Base-by-base conservation (phyloP, 202 grass and related monocot species). In the Hordeum pubiflorum region DNA sequence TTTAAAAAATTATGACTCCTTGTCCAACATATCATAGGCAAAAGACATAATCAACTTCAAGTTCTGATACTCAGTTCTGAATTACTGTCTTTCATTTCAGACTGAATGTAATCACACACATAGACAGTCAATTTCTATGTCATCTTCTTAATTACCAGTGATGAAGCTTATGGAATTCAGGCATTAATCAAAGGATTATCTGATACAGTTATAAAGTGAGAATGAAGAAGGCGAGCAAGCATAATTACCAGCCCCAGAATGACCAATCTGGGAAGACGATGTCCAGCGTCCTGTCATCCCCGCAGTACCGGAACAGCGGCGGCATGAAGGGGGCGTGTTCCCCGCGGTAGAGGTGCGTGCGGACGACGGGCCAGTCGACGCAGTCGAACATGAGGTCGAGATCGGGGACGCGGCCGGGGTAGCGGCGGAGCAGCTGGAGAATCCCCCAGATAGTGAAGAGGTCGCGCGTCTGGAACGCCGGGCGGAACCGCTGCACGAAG, bases 331-430 rank as follows among this genome's bases (percentile, higher is more conserved):
- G 84, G 54, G 86, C 84, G 55, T 92, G 86, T 69, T 86, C 88
- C 67, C 83, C 83, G 1, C 80, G 71, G 67, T 90, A 90, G 20
- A 79, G 56, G 4, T 79, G 86, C 79, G 6, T 4, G 86, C n/a
- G n/a, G 63, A 94, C 80, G 3, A 93, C 83, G 13, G 92, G 92
- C 78, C 63, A 88, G 44, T 99, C 96, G 4, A 93, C 87, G 69
- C 92, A 96, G 81, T 99, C 88, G 65, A 99, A 99, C 92, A 99
- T 99, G 87, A 99, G 87, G 54, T 99, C 92, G 36, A 99, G 92
- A 74, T 99, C 96, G 36, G 96, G 96, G 48, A 99, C 69, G 32
- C 78, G 90, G 21, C 90, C 92, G 0, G 92, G 96, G 82, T 99
- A 99, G 57, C 86, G 93, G 58, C 87, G 85, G 63, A 99, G 77